phyloP scores from a whole-genome alignment of 352 stramenopile genomes.

The Globisporangium paddicum region DNA sequence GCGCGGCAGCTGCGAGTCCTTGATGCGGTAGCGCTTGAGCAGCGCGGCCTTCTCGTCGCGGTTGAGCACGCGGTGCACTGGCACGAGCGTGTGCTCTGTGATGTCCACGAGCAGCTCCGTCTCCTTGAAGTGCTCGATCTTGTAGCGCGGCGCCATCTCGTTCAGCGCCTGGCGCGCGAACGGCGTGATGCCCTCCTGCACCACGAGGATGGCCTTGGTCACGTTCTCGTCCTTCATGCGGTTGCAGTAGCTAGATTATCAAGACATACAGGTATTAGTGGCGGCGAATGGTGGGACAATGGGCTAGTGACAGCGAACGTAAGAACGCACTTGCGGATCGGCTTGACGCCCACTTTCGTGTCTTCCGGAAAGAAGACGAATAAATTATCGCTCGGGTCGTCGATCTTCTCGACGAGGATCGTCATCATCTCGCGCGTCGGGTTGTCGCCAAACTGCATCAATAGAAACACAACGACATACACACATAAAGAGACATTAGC shows the following conservation, averaged over 20 bases:
- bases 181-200: constrained; percentile 95
- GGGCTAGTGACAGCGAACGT: constrained; percentile 23
- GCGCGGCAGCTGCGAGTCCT: constrained; percentile 97
- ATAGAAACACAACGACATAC: no score
- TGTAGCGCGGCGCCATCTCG: constrained; percentile 91
- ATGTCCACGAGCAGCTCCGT: constrained; percentile 99
- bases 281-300: neutral
- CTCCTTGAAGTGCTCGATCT: constrained; percentile 98
- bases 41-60: constrained; percentile 97
- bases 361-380: constrained; percentile 99
- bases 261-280: neutral
- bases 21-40: constrained; percentile 98
- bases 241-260: constrained; percentile 76
- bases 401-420: constrained; percentile 92
- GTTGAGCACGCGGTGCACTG: constrained; percentile 97
- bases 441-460: constrained; percentile 90
- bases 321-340: constrained; percentile 88
- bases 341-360: constrained; percentile 98
- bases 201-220: constrained; percentile 97
- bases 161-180: constrained; percentile 97
- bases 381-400: constrained; percentile 92
- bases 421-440: constrained; percentile 95
- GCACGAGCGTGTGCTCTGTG: constrained; percentile 99
- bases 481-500: neutral
- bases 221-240: constrained; percentile 97